Conservation (phyloP, 352 stramenopile genomes). For the Globisporangium cylindrosporum region DNA sequence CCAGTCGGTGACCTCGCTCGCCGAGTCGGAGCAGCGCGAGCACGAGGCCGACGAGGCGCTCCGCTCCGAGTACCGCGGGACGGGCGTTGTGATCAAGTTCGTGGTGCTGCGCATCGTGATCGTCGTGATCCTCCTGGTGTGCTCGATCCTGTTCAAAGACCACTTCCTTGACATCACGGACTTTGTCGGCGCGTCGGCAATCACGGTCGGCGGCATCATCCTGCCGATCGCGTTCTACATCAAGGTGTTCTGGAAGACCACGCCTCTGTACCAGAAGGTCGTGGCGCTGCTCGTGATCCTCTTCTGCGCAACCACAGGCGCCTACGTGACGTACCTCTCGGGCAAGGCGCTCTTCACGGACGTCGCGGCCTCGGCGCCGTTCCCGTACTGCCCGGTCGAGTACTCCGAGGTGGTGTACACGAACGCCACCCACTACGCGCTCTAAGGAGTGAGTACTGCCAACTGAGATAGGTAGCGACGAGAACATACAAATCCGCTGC, state of each 20-base stretch:
- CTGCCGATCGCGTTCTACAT: conserved; percentile 28
- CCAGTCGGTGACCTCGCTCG: conserved; percentile 14
- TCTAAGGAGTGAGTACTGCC: background rate
- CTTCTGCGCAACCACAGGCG: conserved; percentile 17
- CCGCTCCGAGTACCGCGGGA: conserved; percentile 16
- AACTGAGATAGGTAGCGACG: too few species aligned
- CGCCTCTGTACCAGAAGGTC: conserved; percentile 20
- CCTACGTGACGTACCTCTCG: conserved; percentile 29
- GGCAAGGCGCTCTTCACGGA: conserved; percentile 28
- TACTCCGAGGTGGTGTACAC: conserved; percentile 29
- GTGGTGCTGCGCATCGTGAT: conserved; percentile 14
- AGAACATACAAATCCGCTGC: background rate
- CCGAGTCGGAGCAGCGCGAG: conserved; percentile 10
- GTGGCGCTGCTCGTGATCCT: conserved; percentile 21
- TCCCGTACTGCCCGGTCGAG: conserved; percentile 28
- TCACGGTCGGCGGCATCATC: conserved; percentile 28
- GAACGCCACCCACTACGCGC: conserved; percentile 27
- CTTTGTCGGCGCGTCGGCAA: conserved; percentile 29
- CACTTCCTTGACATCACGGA: conserved; percentile 20
- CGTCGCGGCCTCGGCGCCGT: conserved; percentile 1
- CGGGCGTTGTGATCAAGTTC: conserved; percentile 18
- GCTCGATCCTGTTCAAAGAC: conserved; percentile 17
- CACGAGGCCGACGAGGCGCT: conserved; percentile 13
- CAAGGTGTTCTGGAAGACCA: conserved; percentile 24
- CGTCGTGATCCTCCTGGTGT: conserved; percentile 13